Evolutionary conservation across 768 basidiomycete genomes (phyloP).

Genomic region (Boletellus ananiceps): DNA sequence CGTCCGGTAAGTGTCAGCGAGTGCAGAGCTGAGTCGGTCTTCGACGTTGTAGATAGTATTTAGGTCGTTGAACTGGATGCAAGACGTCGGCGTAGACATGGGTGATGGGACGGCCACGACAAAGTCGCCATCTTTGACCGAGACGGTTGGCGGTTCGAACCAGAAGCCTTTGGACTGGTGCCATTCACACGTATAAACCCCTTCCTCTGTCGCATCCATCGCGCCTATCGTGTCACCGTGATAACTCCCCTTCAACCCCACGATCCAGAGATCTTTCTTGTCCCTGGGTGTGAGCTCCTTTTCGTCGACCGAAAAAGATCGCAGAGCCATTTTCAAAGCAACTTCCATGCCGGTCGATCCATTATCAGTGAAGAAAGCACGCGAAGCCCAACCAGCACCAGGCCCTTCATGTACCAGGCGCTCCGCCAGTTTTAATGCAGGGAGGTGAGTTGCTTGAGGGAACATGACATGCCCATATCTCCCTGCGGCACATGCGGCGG

Average conservation of each 20-base stretch:
- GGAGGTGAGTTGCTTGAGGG: conserved; percentile 80
- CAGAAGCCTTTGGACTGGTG: conserved; percentile 88
- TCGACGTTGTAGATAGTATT: conserved; percentile 67
- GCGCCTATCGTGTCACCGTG: conserved; percentile 97
- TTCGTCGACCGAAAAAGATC: conserved; percentile 50
- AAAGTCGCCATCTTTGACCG: conserved; percentile 56
- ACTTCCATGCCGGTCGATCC: conserved; percentile 97
- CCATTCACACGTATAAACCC: conserved; percentile 95
- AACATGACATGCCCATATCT: conserved; percentile 98
- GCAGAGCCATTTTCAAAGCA: conserved; percentile 94
- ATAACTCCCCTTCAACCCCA: conserved; percentile 90
- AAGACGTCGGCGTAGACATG: conserved; percentile 31
- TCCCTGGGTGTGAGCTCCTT: conserved; percentile 32
- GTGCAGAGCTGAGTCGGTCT: conserved; percentile 49
- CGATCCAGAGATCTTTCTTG: conserved; percentile 59
- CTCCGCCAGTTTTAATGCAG: conserved; percentile 82
- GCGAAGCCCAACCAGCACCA: conserved; percentile 85
- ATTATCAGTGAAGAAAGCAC: conserved; percentile 92
- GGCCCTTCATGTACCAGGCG: conserved; percentile 69
- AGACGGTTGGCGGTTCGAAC: conserved; percentile 85
- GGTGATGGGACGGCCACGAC: conserved; percentile 51
- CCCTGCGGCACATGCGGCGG: conserved; percentile 86
- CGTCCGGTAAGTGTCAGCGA: conserved; percentile 59
- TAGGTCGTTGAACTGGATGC: conserved; percentile 38
- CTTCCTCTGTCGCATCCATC: conserved; percentile 93